A percentile compares a stretch with the other conserved stretches of the same genome.
phyloP scores from a whole-genome alignment of 768 basidiomycete genomes.

The Amanita pallidorosea region DNA sequence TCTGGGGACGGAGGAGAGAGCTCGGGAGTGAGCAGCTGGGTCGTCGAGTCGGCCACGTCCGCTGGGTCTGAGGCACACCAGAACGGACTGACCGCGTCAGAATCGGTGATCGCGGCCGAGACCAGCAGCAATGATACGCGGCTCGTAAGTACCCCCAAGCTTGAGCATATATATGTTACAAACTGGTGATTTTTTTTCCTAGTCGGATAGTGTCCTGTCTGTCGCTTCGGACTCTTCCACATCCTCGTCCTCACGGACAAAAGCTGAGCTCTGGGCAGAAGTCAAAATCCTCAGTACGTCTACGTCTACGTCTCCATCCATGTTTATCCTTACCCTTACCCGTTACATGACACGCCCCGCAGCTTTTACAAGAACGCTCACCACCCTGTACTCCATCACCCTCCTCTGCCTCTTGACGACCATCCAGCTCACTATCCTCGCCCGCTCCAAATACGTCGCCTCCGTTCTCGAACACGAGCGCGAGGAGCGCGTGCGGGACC shows the following conservation, averaged over 20 bases:
- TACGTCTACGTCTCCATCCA: no score
- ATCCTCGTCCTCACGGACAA: constrained; percentile 36
- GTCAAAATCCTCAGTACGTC: constrained; percentile 73
- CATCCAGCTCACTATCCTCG: constrained; percentile 78
- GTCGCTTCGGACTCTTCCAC: constrained; percentile 13
- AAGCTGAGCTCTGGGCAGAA: constrained; percentile 85
- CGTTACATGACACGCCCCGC: background rate
- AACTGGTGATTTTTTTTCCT: background rate
- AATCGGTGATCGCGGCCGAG: constrained; percentile 1
- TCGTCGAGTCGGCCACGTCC: constrained; percentile 8
- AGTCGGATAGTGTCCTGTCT: constrained; percentile 24
- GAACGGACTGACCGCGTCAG: background rate
- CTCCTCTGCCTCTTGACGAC: constrained; percentile 81
- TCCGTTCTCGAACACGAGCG: constrained; percentile 52
- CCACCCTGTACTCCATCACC: constrained; percentile 77
- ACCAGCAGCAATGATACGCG: background rate
- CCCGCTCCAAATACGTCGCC: constrained; percentile 68
- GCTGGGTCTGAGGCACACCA: no score
- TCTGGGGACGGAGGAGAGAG: constrained; percentile 25
- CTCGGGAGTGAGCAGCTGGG: constrained; percentile 28
- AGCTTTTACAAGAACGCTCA: constrained; percentile 86
- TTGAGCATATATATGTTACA: background rate
- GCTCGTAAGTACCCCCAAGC: constrained; percentile 5
- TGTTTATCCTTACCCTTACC: no score
- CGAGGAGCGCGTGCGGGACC: constrained; percentile 43